phyloP scores from a whole-genome alignment of 495 filamentous ascomycete genomes.

The Talaromyces proteolyticus region DNA sequence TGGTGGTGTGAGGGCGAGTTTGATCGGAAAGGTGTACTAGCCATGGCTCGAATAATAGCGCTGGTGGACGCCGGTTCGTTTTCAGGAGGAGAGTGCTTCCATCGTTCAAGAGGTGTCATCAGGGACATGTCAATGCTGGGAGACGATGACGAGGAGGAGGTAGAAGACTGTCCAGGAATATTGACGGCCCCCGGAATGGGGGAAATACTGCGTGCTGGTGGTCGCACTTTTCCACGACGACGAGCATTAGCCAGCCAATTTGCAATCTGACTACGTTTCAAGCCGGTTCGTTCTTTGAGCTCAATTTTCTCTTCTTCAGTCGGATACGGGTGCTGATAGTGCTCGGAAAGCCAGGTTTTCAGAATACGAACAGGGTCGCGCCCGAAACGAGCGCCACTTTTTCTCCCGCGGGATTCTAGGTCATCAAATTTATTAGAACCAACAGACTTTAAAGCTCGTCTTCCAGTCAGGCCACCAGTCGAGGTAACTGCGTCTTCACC shows the following conservation, averaged over 20 bases:
- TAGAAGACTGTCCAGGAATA: constrained; percentile 47
- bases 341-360: constrained; percentile 71
- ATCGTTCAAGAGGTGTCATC: constrained; percentile 81
- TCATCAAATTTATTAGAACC: constrained; percentile 32
- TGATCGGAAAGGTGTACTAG: constrained; percentile 48
- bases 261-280: constrained; percentile 69
- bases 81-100: constrained; percentile 81
- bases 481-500: constrained; percentile 39
- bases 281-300: constrained; percentile 63
- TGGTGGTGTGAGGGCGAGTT: constrained; percentile 19
- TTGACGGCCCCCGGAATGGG: constrained; percentile 59
- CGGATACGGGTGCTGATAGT: constrained; percentile 74
- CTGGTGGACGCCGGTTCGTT: constrained; percentile 77
- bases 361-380: constrained; percentile 66
- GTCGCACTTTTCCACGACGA: constrained; percentile 64
- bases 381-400: constrained; percentile 35
- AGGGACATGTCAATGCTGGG: constrained; percentile 39
- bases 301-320: constrained; percentile 74
- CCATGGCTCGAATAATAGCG: constrained; percentile 73
- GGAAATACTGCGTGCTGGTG: constrained; percentile 51
- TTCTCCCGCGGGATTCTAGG: constrained; percentile 16
- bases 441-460: constrained; percentile 33
- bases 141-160: constrained; percentile 2
- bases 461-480: constrained; percentile 28
- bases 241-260: constrained; percentile 88